Conservation (phyloP, 495 filamentous ascomycete species). For the Corynascus novoguineensis region DNA sequence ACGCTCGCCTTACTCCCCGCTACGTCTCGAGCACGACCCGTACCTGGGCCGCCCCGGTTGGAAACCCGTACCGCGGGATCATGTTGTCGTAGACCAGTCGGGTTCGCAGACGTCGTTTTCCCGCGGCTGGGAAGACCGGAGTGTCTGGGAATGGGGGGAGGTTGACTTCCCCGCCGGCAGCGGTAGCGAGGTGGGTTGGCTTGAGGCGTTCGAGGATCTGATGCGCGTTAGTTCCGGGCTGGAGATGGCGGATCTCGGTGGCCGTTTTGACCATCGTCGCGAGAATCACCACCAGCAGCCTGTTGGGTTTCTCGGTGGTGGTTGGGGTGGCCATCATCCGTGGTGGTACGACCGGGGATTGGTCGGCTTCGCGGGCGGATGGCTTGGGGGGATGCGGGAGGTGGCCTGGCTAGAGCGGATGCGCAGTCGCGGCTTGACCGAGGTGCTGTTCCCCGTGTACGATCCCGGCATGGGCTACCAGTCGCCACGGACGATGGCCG, state of each 20-base stretch:
- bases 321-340: not conserved
- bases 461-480: constrained; percentile 1
- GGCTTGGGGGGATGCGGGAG: not conserved
- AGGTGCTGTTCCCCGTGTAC: constrained; percentile 17
- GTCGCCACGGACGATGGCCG: constrained; percentile 20
- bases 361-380: not conserved
- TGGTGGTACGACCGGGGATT: not conserved
- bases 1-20: constrained; percentile 34
- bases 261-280: not conserved
- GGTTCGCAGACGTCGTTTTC: too few species aligned
- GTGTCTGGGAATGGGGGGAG: too few species aligned
- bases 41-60: not conserved
- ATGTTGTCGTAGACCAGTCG: too few species aligned
- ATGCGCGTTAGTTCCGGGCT: constrained; percentile 28
- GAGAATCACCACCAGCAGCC: not conserved
- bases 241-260: constrained; percentile 8
- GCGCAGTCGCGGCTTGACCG: not conserved
- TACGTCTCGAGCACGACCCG: constrained; percentile 25
- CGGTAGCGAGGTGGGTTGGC: constrained; percentile 30
- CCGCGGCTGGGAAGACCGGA: too few species aligned
- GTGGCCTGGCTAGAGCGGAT: constrained; percentile 14
- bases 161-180: constrained; percentile 18
- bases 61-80: constrained; percentile 26
- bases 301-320: not conserved
- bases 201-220: constrained; percentile 42